Evolutionary conservation across 2,329 filamentous ascomycete species (phyloP).

Genomic region (Fusarium nanum): DNA sequence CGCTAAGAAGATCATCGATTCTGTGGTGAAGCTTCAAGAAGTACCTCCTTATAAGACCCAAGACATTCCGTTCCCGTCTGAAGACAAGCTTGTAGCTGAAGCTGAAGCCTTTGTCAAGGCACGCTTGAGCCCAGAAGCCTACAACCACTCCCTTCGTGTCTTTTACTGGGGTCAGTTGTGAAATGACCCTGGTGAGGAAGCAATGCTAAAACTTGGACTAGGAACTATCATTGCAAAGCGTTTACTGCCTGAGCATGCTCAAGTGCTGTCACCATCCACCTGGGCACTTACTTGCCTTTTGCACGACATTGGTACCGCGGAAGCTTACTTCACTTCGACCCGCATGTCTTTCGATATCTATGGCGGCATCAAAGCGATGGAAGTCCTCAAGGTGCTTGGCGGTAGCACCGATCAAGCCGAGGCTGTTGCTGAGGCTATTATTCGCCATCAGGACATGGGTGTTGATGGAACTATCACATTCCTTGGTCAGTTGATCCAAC

Average conservation of each 20-base stretch:
- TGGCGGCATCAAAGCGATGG: slow-evolving; percentile 12
- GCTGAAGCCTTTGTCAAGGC: slow-evolving; percentile 62
- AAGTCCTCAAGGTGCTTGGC: background rate
- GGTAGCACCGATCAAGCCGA: slow-evolving; percentile 5
- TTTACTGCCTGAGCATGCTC: slow-evolving; percentile 56
- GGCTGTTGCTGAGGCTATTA: slow-evolving; percentile 11
- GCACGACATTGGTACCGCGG: slow-evolving; percentile 65
- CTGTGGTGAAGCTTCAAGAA: slow-evolving; percentile 51
- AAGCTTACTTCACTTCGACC: slow-evolving; percentile 7
- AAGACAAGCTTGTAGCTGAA: slow-evolving; percentile 59
- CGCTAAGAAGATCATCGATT: slow-evolving; percentile 54
- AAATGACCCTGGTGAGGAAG: no score
- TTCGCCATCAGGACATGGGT: slow-evolving; percentile 14
- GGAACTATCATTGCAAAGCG: slow-evolving; percentile 57
- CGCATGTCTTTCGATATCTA: slow-evolving; percentile 18
- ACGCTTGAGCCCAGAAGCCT: slow-evolving; percentile 66
- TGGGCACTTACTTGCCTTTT: slow-evolving; percentile 73
- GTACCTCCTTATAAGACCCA: slow-evolving; percentile 44
- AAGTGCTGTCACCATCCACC: slow-evolving; percentile 55
- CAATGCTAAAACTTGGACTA: slow-evolving; percentile 20
- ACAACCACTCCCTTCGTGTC: slow-evolving; percentile 77
- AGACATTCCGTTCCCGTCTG: slow-evolving; percentile 60
- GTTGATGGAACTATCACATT: slow-evolving; percentile 10
- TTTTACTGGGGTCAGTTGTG: slow-evolving; percentile 63
- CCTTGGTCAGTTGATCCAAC: slow-evolving; percentile 11